Percentiles rank a stretch among this genome's conserved stretches.
Conservation (phyloP, 257 asterid species). For the Handroanthus guayacan region DNA sequence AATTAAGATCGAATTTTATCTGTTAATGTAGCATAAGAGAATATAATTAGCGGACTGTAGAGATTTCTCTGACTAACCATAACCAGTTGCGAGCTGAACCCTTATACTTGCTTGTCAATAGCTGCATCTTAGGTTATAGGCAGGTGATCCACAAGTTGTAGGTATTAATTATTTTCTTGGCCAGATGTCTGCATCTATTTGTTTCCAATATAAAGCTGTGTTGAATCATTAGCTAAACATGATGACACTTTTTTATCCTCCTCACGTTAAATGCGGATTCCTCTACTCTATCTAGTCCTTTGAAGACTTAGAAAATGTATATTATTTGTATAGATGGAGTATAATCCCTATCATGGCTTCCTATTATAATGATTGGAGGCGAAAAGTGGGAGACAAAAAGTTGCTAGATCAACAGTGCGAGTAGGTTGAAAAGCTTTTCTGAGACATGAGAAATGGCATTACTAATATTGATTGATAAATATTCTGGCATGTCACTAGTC, state of each 20-base stretch:
- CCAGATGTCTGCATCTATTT: background rate
- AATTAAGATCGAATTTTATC: too few relatives aligned
- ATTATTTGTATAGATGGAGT: background rate
- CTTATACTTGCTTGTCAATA: background rate
- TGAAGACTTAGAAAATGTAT: background rate
- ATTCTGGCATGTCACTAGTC: background rate
- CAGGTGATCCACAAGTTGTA: background rate
- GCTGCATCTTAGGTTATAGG: background rate
- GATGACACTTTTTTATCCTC: background rate
- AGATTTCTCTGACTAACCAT: too few relatives aligned
- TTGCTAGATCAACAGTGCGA: background rate
- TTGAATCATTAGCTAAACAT: background rate
- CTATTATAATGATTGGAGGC: background rate
- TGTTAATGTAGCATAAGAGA: too few relatives aligned
- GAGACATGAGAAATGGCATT: background rate
- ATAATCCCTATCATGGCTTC: background rate
- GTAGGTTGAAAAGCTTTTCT: background rate
- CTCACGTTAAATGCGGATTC: background rate
- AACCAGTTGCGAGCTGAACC: background rate
- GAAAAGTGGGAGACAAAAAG: background rate
- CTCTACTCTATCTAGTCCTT: background rate
- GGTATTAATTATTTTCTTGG: slow-evolving; percentile 5
- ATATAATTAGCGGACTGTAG: too few relatives aligned
- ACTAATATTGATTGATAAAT: background rate
- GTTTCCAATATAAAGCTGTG: background rate